These are phyloP conservation scores for Salix suchowensis DNA, from an alignment of 345 rosid genomes.

Conservation along the genomic window DNA sequence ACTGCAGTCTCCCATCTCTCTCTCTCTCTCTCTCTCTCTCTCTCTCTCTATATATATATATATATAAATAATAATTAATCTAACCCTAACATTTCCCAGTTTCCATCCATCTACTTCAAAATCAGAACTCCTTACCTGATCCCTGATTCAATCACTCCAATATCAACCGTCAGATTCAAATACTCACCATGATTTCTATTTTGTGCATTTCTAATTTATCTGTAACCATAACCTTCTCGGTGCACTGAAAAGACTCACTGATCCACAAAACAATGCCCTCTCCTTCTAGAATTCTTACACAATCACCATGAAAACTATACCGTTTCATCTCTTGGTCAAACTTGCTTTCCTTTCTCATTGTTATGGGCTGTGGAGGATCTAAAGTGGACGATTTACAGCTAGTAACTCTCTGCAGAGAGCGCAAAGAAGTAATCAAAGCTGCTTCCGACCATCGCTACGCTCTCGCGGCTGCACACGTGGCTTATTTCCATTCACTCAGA, in stretches of 20 bases:
- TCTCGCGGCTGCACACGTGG: conserved; percentile 81
- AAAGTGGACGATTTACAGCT: conserved; percentile 71
- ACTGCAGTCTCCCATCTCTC: not conserved
- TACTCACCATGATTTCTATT: not conserved
- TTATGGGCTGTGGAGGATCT: conserved; percentile 94
- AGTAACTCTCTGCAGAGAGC: conserved; percentile 70
- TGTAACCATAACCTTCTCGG: not conserved
- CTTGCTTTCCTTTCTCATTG: not conserved
- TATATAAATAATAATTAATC: not conserved
- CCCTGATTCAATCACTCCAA: conserved; percentile 9
- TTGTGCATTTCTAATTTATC: not conserved
- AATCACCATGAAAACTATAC: conserved; percentile 11
- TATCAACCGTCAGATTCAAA: conserved; percentile 40
- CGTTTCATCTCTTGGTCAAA: not conserved
- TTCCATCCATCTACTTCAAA: not conserved
- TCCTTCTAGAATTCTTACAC: not conserved
- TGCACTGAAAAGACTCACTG: not conserved
- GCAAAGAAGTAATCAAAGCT: conserved; percentile 62
- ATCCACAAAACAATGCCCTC: not conserved
- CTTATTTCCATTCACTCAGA: conserved; percentile 62
- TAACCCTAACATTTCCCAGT: conserved; percentile 17
- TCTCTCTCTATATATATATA: no score
- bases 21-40: no score
- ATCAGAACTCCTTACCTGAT: not conserved
- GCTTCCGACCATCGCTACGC: conserved; percentile 70